Conservation (phyloP, 179 eudicot species). For the Camellia oleifera region DNA sequence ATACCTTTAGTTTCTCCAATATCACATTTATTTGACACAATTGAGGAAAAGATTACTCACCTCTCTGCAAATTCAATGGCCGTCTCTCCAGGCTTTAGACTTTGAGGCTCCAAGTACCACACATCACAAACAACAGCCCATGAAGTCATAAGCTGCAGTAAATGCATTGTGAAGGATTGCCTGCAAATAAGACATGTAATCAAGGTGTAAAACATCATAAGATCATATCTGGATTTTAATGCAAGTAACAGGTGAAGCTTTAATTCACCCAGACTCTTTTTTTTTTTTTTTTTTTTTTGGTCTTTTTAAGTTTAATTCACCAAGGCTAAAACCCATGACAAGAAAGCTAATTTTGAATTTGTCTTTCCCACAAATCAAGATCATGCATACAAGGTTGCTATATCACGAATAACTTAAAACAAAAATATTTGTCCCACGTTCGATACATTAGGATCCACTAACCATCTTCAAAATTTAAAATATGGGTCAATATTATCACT, state of each 20-base stretch:
- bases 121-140: constrained; percentile 99
- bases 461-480: too few species aligned
- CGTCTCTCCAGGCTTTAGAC: constrained; percentile 76
- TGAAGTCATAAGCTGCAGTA: constrained; percentile 95
- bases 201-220: background rate
- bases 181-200: constrained; percentile 39
- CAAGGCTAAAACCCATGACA: background rate
- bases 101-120: constrained; percentile 98
- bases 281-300: too few species aligned
- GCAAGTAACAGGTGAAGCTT: background rate
- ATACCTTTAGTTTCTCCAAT: background rate
- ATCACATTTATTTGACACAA: background rate
- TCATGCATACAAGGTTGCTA: background rate
- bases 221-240: background rate
- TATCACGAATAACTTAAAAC: background rate
- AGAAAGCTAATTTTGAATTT: background rate
- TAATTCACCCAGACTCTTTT: background rate
- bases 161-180: constrained; percentile 90
- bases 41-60: constrained; percentile 30
- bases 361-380: background rate
- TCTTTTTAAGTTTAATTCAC: background rate
- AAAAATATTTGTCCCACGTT: background rate
- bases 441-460: background rate
- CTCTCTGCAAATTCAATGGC: constrained; percentile 97
- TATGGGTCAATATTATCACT: too few species aligned